Conservation (phyloP, 1,284 basidiomycete genomes). For the Pholiota adiposa region DNA sequence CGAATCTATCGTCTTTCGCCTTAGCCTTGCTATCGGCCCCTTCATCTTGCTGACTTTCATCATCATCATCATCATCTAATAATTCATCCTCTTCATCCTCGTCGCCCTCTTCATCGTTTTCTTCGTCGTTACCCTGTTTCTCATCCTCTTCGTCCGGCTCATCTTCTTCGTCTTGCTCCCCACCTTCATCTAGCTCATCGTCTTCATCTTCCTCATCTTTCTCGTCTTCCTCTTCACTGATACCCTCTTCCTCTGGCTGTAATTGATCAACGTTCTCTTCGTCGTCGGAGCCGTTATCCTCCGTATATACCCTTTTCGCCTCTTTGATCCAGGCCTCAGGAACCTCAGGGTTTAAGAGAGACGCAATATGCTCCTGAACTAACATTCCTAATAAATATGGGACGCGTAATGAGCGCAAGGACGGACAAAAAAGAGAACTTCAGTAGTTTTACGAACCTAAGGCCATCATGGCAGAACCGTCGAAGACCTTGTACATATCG, state of each 20-base stretch:
- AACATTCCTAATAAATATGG: constrained; percentile 56
- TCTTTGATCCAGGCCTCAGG: constrained; percentile 49
- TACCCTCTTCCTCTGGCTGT: background rate
- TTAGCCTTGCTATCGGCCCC: background rate
- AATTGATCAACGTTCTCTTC: background rate
- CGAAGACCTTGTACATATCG: constrained; percentile 77
- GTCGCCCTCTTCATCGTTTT: constrained; percentile 9
- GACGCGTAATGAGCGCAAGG: background rate
- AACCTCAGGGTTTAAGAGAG: constrained; percentile 41
- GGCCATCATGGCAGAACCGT: constrained; percentile 73
- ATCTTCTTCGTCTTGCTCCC: constrained; percentile 6
- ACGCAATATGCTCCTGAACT: constrained; percentile 63
- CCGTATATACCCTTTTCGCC: constrained; percentile 10
- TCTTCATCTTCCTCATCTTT: constrained; percentile 14
- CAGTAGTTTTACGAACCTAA: constrained; percentile 51
- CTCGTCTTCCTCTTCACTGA: constrained; percentile 2
- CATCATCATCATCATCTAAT: background rate
- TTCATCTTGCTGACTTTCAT: background rate
- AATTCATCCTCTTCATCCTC: background rate
- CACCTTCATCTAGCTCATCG: background rate
- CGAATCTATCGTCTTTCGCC: background rate
- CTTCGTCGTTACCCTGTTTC: constrained; percentile 14
- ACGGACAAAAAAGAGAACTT: background rate
- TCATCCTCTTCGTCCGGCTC: constrained; percentile 7
- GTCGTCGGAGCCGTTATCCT: background rate